Conservation (phyloP, 331 rosid species). For the Malus hybrid region DNA sequence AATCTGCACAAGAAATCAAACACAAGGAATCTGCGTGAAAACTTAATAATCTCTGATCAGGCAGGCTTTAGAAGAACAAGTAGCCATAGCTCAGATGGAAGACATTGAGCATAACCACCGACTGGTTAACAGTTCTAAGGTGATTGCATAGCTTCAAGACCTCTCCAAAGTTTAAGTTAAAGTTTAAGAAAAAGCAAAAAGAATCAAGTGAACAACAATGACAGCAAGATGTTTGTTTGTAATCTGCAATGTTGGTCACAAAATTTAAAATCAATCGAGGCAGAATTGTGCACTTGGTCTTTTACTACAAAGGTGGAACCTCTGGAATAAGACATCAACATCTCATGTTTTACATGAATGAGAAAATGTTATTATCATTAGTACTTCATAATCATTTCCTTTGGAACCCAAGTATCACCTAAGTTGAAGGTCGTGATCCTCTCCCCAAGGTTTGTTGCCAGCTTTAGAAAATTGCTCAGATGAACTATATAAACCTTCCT, state of each 20-base stretch:
- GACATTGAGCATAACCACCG: background rate
- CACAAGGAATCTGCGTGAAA: background rate
- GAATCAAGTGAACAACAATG: background rate
- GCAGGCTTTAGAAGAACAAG: background rate
- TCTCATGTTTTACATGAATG: background rate
- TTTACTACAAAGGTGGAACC: background rate
- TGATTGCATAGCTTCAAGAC: background rate
- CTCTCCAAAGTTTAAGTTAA: background rate
- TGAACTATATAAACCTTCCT: slow-evolving; percentile 42
- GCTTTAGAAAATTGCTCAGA: slow-evolving; percentile 50
- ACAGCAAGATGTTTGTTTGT: background rate
- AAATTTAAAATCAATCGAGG: background rate
- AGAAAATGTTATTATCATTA: background rate
- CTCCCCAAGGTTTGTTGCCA: slow-evolving; percentile 88
- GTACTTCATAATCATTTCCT: slow-evolving; percentile 19
- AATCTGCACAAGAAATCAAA: slow-evolving; percentile 55
- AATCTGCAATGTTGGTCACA: background rate
- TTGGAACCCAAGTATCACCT: slow-evolving; percentile 54
- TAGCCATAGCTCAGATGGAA: background rate
- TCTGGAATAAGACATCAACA: background rate
- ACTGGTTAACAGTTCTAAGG: background rate
- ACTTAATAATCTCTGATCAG: background rate
- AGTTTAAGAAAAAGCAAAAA: background rate
- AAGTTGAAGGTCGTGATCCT: slow-evolving; percentile 84
- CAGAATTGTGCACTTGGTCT: background rate